Conservation (phyloP, 805 yeast species). For the Hanseniaspora hatyaiensis region DNA sequence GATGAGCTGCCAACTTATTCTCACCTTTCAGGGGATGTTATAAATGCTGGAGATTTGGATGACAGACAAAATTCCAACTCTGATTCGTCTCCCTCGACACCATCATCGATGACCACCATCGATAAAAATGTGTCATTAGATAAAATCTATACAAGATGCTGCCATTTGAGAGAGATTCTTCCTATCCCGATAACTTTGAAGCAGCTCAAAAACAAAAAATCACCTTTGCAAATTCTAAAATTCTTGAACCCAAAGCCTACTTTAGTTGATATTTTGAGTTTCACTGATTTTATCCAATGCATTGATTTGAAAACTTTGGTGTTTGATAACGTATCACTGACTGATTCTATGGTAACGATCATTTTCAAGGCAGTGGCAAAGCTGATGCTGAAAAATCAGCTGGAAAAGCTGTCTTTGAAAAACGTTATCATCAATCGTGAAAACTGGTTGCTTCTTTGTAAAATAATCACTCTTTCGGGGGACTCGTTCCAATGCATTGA, state of each 20-base stretch:
- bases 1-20: constrained; percentile 23
- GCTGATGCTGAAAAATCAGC: constrained; percentile 54
- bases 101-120: background rate
- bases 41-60: constrained; percentile 27
- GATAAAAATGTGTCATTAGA: constrained; percentile 35
- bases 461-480: constrained; percentile 52
- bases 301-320: constrained; percentile 56
- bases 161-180: constrained; percentile 80
- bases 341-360: constrained; percentile 64
- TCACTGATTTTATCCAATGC: constrained; percentile 75
- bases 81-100: background rate
- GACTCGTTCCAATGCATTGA: constrained; percentile 49
- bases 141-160: constrained; percentile 77
- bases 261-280: constrained; percentile 72
- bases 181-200: constrained; percentile 84
- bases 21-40: constrained; percentile 19
- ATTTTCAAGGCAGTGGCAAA: constrained; percentile 32
- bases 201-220: constrained; percentile 66
- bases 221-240: constrained; percentile 38
- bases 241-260: constrained; percentile 83
- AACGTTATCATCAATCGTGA: constrained; percentile 60
- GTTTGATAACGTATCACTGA: constrained; percentile 66
- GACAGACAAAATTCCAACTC: constrained; percentile 2
- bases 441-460: constrained; percentile 73
- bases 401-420: constrained; percentile 64